Base-by-base conservation (phyloP, 1,284 basidiomycete genomes). In the Pyrrhoderma noxium region DNA sequence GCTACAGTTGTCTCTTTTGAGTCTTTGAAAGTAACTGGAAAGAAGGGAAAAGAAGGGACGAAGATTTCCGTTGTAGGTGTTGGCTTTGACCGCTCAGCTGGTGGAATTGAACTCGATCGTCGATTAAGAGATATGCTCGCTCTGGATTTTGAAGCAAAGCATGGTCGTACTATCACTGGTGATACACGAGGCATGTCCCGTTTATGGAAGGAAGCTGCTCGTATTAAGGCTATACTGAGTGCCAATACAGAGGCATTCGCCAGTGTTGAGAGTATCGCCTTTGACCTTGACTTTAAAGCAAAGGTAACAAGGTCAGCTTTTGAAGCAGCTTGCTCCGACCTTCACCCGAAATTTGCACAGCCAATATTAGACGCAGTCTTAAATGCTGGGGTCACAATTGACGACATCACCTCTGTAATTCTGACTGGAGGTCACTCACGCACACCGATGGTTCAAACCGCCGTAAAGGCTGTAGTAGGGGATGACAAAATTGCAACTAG, bases 181-280 rank as follows among this genome's bases (percentile, higher is more conserved):
- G 91, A 97, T 65, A 81, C 82, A 62, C 79, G 85, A 54, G 93
- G 89, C 1, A 88, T 97, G 85, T 88, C 91, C 2, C 94, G 94
- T 68, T 70, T 99, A 14, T 86, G 89, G 77, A 93, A 93, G 67
- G 96, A 99, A 68, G 92, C 95, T 0, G 82, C 79, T 45, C 79
- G 93, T 51, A 81, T 97, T 60, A 99, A 98, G 74, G 79, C 86
- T 18, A 88, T 99, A 59, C 72, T 99, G 55, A 96, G 93, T 62
- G 94, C 94, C 45, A 99, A 99, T 65, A 74, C 75, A 8, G 92
- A 93, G 45, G 86, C 87, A 16, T 71, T 69, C 44, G 77, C 84
- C 21, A 75, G 77, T 57, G 87, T 93, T 66, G 95, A 99, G 70
- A 90, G 89, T 54, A 67, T 94, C 5, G 85, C 84, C 25, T 87